Evolutionary conservation across 2,329 filamentous ascomycete genomes (phyloP), one percentile per base, ranked within the genome.

Genomic region (Fusarium redolens): DNA sequence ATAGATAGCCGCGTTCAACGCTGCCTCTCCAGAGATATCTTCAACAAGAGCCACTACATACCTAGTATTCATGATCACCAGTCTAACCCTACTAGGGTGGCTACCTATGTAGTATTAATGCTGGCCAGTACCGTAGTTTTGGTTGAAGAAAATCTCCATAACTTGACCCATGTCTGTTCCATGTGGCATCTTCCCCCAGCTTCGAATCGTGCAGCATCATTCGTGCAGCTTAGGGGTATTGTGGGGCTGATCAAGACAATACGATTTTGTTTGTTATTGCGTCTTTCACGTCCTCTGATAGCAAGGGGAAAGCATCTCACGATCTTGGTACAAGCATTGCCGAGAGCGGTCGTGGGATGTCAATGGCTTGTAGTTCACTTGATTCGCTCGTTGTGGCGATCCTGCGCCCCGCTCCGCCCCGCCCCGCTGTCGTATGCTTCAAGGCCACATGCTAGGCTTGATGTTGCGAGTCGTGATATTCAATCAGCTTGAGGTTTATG

Each of bases 391-490:
- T 59, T 18, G 28, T 25, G 22, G 17, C n/a, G 31, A 51, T 60
- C 35, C 45, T 48, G n/a, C 54, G 48, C 58, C 54, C 61, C 62
- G 64, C 65, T 15, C 74, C 74, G 65, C 72, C 30, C 74, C 72
- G 74, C 74, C 43, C 72, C 72, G 74, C 74, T 41, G 18, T 50
- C 22, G n/a, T 61, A 62, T 73, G 61, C 69, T 62, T 58, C 41
- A 31, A 28, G 17, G 50, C 18, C 22, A 25, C 33, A 59, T 31
- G 15, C 51, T 58, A 58, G 50, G 9, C 48, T 40, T 37, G 33
- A 57, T 61, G 17, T 45, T 48, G 43, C 50, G 45, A 67, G 55
- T 52, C 50, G 38, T 45, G 45, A 48, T 69, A 61, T 40, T 44
- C 69, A 38, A 65, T 66, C 67, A 71, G 63, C 64, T 62, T 48